Conservation (phyloP, 257 asterid species). For the Jaltomata sinuosa region DNA sequence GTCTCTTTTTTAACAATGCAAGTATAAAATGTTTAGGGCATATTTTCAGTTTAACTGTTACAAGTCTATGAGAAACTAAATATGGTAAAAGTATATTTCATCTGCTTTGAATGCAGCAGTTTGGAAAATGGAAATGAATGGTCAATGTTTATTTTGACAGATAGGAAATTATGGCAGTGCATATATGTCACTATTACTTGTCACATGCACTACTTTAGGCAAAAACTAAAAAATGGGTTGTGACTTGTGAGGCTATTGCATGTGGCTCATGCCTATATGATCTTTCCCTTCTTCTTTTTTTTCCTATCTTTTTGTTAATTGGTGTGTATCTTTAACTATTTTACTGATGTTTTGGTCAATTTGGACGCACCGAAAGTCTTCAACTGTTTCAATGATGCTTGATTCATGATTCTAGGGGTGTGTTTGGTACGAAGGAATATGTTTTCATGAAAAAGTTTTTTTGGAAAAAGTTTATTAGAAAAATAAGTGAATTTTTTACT, state of each 20-base stretch:
- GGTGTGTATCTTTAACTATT: too few species aligned
- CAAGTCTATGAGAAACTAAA: not conserved
- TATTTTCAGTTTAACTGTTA: not conserved
- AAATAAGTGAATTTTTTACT: too few species aligned
- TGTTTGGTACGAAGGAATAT: too few species aligned
- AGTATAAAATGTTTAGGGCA: too few species aligned
- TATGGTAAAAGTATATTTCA: not conserved
- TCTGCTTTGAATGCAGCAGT: not conserved
- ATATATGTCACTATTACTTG: not conserved
- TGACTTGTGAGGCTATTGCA: not conserved
- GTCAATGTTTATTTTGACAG: not conserved
- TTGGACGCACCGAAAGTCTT: too few species aligned
- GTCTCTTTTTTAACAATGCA: not conserved
- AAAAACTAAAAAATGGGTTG: not conserved
- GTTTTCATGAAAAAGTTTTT: too few species aligned
- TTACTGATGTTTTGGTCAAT: too few species aligned
- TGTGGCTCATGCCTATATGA: not conserved
- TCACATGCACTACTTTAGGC: not conserved
- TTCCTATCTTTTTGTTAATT: too few species aligned
- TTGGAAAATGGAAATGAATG: not conserved
- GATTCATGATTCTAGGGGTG: too few species aligned
- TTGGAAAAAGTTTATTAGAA: too few species aligned
- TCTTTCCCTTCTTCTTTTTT: too few species aligned
- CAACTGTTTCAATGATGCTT: too few species aligned
- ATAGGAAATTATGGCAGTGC: not conserved